These are phyloP conservation scores for Zhuliangozyma blackwelliae DNA, from an alignment of 1,139 yeast genomes.

Conservation along the genomic window DNA sequence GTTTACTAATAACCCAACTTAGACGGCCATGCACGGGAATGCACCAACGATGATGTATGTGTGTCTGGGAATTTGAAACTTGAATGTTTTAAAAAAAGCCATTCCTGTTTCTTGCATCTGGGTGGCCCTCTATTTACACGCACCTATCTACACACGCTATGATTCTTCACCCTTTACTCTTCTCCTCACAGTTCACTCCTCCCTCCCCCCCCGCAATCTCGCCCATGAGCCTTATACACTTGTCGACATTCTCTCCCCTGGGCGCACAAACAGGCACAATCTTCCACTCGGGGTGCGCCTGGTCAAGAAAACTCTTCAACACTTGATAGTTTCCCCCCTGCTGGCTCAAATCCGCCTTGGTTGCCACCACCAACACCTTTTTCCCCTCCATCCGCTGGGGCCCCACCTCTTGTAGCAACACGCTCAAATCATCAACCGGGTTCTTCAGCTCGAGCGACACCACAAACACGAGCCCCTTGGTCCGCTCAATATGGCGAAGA, in stretches of 20 bases:
- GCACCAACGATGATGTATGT: no score
- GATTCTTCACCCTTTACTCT: no score
- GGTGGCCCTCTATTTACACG: no score
- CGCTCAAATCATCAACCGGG: constrained; percentile 61
- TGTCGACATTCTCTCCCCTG: constrained; percentile 65
- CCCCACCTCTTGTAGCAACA: constrained; percentile 70
- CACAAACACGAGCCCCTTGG: constrained; percentile 86
- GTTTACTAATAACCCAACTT: no score
- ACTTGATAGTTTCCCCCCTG: constrained; percentile 40
- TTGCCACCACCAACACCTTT: constrained; percentile 72
- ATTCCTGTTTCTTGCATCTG: no score
- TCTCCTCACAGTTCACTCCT: no score
- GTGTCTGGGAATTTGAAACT: no score
- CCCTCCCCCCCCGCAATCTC: constrained; percentile 46
- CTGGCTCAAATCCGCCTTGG: constrained; percentile 77
- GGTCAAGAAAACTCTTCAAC: constrained; percentile 41
- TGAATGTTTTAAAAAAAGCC: no score
- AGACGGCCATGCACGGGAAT: no score
- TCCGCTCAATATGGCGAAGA: constrained; percentile 85
- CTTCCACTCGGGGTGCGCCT: constrained; percentile 49
- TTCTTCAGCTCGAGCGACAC: constrained; percentile 62
- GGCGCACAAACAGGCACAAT: constrained; percentile 83
- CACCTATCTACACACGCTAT: no score
- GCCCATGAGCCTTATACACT: constrained; percentile 68
- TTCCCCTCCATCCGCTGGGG: constrained; percentile 53